These are phyloP conservation scores for Metschnikowia corniflorae DNA, from an alignment of 805 yeast species.

Conservation along the genomic window DNA sequence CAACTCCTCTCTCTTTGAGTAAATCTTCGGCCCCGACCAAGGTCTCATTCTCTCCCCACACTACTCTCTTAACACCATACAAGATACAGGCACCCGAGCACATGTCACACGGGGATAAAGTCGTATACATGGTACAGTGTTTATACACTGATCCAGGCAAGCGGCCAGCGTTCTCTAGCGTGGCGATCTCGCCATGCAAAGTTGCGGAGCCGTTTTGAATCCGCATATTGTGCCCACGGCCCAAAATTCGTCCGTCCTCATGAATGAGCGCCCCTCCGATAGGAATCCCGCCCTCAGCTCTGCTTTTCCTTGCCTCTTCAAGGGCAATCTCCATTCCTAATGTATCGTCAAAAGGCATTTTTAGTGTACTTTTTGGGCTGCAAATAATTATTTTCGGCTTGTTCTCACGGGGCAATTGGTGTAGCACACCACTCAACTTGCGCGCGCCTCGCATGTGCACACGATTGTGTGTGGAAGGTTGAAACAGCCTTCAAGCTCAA, in stretches of 20 bases:
- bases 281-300: slow-evolving; percentile 86
- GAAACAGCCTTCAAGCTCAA: too few relatives aligned
- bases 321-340: slow-evolving; percentile 67
- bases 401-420: background rate
- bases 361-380: slow-evolving; percentile 1
- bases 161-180: slow-evolving; percentile 89
- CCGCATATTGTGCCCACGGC: slow-evolving; percentile 88
- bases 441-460: too few relatives aligned
- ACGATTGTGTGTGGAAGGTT: too few relatives aligned
- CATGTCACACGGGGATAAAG: slow-evolving; percentile 92
- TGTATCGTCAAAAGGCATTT: slow-evolving; percentile 56
- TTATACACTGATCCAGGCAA: slow-evolving; percentile 75
- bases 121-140: slow-evolving; percentile 86
- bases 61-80: slow-evolving; percentile 85
- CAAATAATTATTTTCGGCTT: background rate
- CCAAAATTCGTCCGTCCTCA: slow-evolving; percentile 76
- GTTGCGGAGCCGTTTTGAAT: slow-evolving; percentile 81
- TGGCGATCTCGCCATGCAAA: slow-evolving; percentile 88
- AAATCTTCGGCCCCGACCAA: slow-evolving; percentile 82
- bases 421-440: too few relatives aligned
- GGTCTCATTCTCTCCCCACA: slow-evolving; percentile 82
- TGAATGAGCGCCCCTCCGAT: slow-evolving; percentile 74
- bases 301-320: slow-evolving; percentile 66
- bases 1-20: slow-evolving; percentile 64
- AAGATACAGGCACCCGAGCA: slow-evolving; percentile 90